Base-by-base conservation (phyloP, 2,329 filamentous ascomycete genomes). In the Botryotinia convoluta region DNA sequence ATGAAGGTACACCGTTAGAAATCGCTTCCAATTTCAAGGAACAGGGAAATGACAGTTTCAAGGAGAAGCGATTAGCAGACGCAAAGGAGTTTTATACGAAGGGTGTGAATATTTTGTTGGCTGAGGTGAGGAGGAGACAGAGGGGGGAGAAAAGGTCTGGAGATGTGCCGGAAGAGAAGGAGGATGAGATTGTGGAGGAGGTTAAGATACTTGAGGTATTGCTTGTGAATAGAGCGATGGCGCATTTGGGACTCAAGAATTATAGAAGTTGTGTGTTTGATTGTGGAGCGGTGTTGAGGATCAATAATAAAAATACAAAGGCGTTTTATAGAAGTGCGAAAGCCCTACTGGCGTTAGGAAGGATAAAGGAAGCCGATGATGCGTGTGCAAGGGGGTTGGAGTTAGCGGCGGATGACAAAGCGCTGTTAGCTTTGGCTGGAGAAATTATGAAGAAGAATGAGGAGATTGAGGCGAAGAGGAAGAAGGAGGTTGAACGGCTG, bases 51-150 rank as follows among this genome's bases (percentile, higher is more conserved):
- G 95, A 98, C 79, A 91, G 89, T 79, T 97, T 97, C 80, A 87
- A 88, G 78, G 86, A 86, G 72, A 91, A 90, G 82, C 86, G 89
- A 65, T 97, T 92, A 90, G 85, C 83, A 39, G 94, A 98, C 82
- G 96, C 95, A 6, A 91, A 92, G 80, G 94, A 97, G 82, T 98
- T 95, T 82, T 99, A 99, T 82, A 89, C 88, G 44, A 96, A 97
- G 84, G 95, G 91, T n/a, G 86, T 98, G 70, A 85, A 89, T 18
- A 88, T 97, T 10, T 83, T 98, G 29, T 86, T 87, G 18, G 84
- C 84, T 9, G 91, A 92, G 82, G 88, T 93, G 80, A 82, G 83
- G 72, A 87, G 87, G 76, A 84, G 88, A 39, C 83, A 84, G 72
- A 80, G 83, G 72, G 82, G 73, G 4, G 75, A 77, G 60, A 76